Conservation (phyloP, 768 basidiomycete species). For the Boletus insuetus region DNA sequence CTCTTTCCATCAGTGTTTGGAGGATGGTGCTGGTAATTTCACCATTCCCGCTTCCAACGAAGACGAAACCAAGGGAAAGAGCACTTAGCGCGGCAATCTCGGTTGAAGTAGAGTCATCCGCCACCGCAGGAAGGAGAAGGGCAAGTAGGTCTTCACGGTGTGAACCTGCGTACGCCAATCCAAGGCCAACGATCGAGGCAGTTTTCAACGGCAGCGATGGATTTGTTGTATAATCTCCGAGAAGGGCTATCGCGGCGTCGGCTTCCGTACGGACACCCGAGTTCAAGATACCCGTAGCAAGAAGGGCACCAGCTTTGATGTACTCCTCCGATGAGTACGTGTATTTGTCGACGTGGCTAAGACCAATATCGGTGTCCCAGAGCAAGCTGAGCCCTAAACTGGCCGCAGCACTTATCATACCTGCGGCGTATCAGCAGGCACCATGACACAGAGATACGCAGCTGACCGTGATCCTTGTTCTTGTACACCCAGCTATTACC, state of each 20-base stretch:
- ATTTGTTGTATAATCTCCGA: conserved; percentile 88
- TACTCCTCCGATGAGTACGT: conserved; percentile 94
- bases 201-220: conserved; percentile 81
- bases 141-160: conserved; percentile 81
- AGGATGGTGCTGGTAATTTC: conserved; percentile 88
- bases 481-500: conserved; percentile 99
- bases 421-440: conserved; percentile 35
- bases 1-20: conserved; percentile 86
- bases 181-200: conserved; percentile 88
- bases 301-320: conserved; percentile 96
- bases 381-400: conserved; percentile 89
- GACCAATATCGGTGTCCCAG: conserved; percentile 95
- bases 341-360: conserved; percentile 95
- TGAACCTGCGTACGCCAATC: conserved; percentile 92
- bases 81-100: conserved; percentile 86
- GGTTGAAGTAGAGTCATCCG: conserved; percentile 81
- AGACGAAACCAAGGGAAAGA: conserved; percentile 90
- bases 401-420: conserved; percentile 96
- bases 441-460: background rate
- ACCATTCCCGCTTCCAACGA: conserved; percentile 92
- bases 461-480: conserved; percentile 94
- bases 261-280: conserved; percentile 87
- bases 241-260: conserved; percentile 87
- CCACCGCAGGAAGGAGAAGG: conserved; percentile 75
- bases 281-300: conserved; percentile 93